Evolutionary conservation across 495 filamentous ascomycete genomes (phyloP).

Genomic region (Penicillium dipodomyicola): DNA sequence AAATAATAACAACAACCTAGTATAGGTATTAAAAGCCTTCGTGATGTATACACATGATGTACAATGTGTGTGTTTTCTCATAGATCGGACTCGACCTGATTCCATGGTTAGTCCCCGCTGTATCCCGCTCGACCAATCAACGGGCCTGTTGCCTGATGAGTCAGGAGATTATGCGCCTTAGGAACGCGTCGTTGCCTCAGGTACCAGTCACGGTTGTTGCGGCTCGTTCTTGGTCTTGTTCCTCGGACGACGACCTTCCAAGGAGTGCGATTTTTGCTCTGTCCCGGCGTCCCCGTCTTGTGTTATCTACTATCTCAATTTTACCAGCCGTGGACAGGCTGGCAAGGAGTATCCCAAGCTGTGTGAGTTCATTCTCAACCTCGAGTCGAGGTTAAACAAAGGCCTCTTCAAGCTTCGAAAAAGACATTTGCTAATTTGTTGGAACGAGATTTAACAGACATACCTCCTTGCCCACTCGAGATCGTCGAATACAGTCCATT

Average conservation of each 20-base stretch:
- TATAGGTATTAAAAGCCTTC: not conserved
- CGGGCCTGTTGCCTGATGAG: slow-evolving; percentile 7
- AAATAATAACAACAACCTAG: not conserved
- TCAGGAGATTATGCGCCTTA: slow-evolving; percentile 10
- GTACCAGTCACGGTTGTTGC: slow-evolving; percentile 16
- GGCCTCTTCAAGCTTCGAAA: not conserved
- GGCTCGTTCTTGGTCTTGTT: slow-evolving; percentile 32
- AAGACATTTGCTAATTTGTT: slow-evolving; percentile 3
- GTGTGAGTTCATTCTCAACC: slow-evolving; percentile 14
- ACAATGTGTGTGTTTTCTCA: slow-evolving; percentile 2
- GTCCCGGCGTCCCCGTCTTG: slow-evolving; percentile 14
- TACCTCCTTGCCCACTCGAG: not conserved
- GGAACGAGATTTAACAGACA: not conserved
- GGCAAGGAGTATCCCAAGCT: slow-evolving; percentile 8
- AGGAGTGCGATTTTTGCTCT: slow-evolving; percentile 11
- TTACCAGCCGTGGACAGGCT: slow-evolving; percentile 9
- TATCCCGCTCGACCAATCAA: slow-evolving; percentile 15
- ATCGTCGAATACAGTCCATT: not conserved
- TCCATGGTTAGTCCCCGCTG: slow-evolving; percentile 1
- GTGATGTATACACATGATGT: not conserved
- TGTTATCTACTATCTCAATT: slow-evolving; percentile 10
- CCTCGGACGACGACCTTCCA: slow-evolving; percentile 39
- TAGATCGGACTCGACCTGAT: not conserved
- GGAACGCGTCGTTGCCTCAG: slow-evolving; percentile 28
- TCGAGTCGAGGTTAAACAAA: slow-evolving; percentile 14